phyloP scores from a whole-genome alignment of 176 grass and related monocot genomes.

The Puccinellia tenuiflora region DNA sequence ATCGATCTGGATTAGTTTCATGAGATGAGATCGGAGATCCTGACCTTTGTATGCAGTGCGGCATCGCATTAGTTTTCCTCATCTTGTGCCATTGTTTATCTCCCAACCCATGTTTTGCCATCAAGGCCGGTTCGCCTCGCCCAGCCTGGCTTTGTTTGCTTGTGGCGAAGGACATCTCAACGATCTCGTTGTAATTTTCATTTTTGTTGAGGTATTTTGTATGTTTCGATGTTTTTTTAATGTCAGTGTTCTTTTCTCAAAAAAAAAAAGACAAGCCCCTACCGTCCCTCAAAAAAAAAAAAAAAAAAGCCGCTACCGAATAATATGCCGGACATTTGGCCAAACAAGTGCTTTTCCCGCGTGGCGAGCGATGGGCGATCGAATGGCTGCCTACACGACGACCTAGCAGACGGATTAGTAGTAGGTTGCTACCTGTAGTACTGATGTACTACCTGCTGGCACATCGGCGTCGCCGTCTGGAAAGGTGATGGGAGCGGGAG shows the following conservation, averaged over 20 bases:
- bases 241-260: no score
- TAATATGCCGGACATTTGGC: neutral
- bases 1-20: neutral
- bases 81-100: neutral
- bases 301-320: neutral
- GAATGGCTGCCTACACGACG: neutral
- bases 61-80: neutral
- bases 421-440: neutral
- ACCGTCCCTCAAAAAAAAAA: no score
- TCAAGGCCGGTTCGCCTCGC: neutral
- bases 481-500: neutral
- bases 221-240: no score
- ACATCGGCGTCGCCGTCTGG: neutral
- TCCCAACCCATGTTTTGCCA: neutral
- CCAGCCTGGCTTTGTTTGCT: neutral
- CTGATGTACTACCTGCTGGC: neutral
- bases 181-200: no score
- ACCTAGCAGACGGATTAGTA: no score
- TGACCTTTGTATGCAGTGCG: neutral
- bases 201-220: no score
- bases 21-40: neutral
- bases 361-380: neutral
- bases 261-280: no score
- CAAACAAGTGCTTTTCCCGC: neutral
- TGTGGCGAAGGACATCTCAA: no score